A percentile compares a stretch with the other conserved stretches of the same genome.
Conservation (phyloP, 345 rosid genomes). For the Corchorus olitorius region DNA sequence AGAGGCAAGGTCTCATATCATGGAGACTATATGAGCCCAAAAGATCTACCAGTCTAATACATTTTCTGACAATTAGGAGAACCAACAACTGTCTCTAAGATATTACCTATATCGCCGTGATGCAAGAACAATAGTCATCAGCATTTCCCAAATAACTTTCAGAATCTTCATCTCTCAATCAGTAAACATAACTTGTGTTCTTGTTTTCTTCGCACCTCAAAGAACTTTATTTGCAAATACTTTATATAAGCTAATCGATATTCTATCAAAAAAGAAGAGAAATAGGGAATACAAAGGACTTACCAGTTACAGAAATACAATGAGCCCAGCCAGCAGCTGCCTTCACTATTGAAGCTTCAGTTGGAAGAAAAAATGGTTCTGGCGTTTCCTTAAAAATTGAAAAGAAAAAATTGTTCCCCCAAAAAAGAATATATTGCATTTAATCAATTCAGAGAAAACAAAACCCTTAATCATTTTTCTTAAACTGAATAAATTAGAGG, state of each 20-base stretch:
- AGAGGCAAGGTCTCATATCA: conserved; percentile 1
- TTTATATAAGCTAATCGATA: neutral
- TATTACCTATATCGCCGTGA: conserved; percentile 11
- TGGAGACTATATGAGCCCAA: neutral
- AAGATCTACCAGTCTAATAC: neutral
- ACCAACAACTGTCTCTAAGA: neutral
- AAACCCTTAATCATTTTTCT: neutral
- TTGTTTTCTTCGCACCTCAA: conserved; percentile 5
- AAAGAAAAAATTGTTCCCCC: conserved; percentile 23
- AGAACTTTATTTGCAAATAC: conserved; percentile 19
- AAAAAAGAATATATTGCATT: conserved; percentile 16
- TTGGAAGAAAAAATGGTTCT: conserved; percentile 69
- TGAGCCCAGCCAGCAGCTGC: conserved; percentile 93
- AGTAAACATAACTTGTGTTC: conserved; percentile 10
- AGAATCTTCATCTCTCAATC: conserved; percentile 20
- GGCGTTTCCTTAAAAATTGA: conserved; percentile 64
- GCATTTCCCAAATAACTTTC: conserved; percentile 6
- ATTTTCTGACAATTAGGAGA: conserved; percentile 2
- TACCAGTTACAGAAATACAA: conserved; percentile 74
- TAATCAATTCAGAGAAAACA: conserved; percentile 30
- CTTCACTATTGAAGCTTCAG: conserved; percentile 52
- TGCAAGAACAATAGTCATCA: conserved; percentile 5
- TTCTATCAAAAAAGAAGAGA: conserved; percentile 4
- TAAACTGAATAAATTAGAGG: conserved; percentile 16
- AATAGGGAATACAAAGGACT: neutral